Percentiles rank a stretch among this genome's conserved stretches.
Evolutionary conservation across 768 basidiomycete genomes (phyloP).

Genomic region (Lactarius trivialis): DNA sequence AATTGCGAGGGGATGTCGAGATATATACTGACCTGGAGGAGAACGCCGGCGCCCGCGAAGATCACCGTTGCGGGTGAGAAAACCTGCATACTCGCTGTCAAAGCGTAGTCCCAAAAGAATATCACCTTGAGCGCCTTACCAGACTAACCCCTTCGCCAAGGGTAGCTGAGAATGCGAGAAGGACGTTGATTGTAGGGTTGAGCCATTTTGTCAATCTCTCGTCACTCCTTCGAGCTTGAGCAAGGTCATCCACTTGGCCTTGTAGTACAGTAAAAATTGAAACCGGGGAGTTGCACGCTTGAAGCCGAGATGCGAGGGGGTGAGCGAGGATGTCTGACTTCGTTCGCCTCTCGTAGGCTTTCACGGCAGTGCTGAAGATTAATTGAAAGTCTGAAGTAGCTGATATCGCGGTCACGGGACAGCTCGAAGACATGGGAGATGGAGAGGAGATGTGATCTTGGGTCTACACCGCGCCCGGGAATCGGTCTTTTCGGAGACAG

Average conservation of each 20-base stretch:
- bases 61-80: neutral
- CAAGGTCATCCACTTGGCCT: neutral
- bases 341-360: neutral
- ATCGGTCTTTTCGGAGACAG: too few relatives aligned
- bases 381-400: neutral
- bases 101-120: neutral
- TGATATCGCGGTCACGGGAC: neutral
- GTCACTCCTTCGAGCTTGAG: neutral
- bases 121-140: neutral
- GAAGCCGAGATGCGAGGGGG: neutral
- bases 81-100: neutral
- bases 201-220: neutral
- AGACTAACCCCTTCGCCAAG: neutral
- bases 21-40: neutral
- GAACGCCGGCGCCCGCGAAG: neutral
- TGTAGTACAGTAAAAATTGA: neutral
- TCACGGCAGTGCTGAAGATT: neutral
- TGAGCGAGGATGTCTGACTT: neutral
- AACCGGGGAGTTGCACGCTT: neutral
- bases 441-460: too few relatives aligned
- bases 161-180: neutral
- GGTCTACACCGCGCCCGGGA: too few relatives aligned
- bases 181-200: neutral
- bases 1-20: neutral
- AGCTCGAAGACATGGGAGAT: too few relatives aligned